phyloP scores from a whole-genome alignment of 1,284 basidiomycete genomes.

The Acaromyces ingoldii region DNA sequence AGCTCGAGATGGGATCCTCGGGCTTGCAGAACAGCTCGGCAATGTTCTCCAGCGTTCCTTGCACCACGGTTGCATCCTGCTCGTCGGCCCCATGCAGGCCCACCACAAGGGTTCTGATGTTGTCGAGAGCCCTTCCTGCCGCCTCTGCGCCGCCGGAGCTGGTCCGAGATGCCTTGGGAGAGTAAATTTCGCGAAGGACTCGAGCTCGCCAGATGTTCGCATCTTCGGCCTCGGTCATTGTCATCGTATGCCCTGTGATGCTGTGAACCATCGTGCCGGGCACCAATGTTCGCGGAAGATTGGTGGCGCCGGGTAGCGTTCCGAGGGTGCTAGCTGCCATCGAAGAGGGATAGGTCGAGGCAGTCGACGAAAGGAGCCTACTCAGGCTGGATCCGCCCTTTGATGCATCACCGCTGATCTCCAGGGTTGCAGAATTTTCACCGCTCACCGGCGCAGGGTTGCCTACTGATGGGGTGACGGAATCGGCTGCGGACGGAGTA shows the following conservation, averaged over 20 bases:
- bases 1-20: conserved; percentile 76
- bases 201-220: conserved; percentile 45
- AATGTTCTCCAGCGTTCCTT: conserved; percentile 65
- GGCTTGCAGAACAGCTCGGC: conserved; percentile 72
- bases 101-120: conserved; percentile 30
- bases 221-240: conserved; percentile 23
- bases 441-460: too few species aligned
- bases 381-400: too few species aligned
- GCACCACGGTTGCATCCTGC: conserved; percentile 57
- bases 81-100: conserved; percentile 19
- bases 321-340: too few species aligned
- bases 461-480: neutral
- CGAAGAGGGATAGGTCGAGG: too few species aligned
- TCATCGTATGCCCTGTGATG: neutral
- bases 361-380: too few species aligned
- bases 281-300: too few species aligned
- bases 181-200: conserved; percentile 29
- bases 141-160: conserved; percentile 26
- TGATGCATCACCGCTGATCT: too few species aligned
- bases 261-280: too few species aligned
- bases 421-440: too few species aligned
- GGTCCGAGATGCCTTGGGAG: conserved; percentile 15
- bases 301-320: too few species aligned
- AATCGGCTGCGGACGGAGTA: too few species aligned
- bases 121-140: conserved; percentile 34